Evolutionary conservation across 2,329 filamentous ascomycete species (phyloP).

Genomic region (Pestalotiopsis sp.): DNA sequence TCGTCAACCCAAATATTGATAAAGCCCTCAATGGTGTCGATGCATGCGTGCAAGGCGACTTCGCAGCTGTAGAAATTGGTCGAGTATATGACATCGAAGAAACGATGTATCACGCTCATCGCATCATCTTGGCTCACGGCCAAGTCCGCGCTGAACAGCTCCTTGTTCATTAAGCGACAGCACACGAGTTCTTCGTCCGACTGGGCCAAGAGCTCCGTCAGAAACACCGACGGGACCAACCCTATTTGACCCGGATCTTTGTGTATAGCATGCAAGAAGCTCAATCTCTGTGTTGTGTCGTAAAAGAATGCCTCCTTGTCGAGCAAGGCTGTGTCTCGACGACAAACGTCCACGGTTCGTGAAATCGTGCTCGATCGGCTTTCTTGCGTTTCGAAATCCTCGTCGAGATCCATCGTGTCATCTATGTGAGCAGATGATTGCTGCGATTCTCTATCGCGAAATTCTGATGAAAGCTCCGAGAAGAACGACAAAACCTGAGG

Average conservation of each 20-base stretch:
- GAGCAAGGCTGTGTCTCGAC: slow-evolving; percentile 45
- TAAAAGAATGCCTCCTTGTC: slow-evolving; percentile 49
- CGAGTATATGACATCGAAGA: slow-evolving; percentile 54
- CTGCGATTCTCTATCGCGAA: slow-evolving; percentile 33
- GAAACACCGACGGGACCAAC: slow-evolving; percentile 51
- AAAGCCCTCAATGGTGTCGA: slow-evolving; percentile 69
- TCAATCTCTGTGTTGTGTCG: slow-evolving; percentile 49
- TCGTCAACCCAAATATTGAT: slow-evolving; percentile 65
- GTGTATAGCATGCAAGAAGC: slow-evolving; percentile 45
- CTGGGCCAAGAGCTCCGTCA: slow-evolving; percentile 52
- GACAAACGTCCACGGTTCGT: slow-evolving; percentile 44
- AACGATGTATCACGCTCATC: slow-evolving; percentile 47
- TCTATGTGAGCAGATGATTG: slow-evolving; percentile 38
- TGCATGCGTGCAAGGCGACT: slow-evolving; percentile 66
- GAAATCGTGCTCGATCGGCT: slow-evolving; percentile 46
- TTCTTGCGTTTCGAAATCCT: slow-evolving; percentile 63
- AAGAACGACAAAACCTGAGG: slow-evolving; percentile 46
- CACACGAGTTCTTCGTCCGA: slow-evolving; percentile 56
- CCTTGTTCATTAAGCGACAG: slow-evolving; percentile 51
- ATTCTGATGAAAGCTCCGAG: slow-evolving; percentile 37
- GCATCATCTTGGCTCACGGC: slow-evolving; percentile 50
- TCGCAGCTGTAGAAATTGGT: slow-evolving; percentile 75
- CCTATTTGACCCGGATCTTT: slow-evolving; percentile 47
- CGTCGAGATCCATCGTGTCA: slow-evolving; percentile 70
- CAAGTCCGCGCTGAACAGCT: slow-evolving; percentile 58